Evolutionary conservation across 177 flowering plant species (phyloP), one percentile per base, ranked within the genome.

Genomic region (Telopea speciosissima): DNA sequence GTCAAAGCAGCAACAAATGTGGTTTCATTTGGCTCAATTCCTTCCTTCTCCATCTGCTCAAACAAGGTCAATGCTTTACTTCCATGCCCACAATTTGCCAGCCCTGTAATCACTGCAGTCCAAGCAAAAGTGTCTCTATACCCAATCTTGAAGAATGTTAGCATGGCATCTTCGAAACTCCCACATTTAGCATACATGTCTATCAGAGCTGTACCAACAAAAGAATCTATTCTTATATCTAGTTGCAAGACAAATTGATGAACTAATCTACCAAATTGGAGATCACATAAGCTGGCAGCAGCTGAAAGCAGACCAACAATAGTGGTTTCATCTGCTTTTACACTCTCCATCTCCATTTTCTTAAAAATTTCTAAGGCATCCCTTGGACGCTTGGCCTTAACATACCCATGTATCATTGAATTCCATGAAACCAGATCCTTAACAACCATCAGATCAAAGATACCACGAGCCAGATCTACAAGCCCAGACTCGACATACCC

Each of bases 171-270:
- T 59, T 77, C 78, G 56, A 77, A n/a, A 67, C 72, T 72, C 59
- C 84, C 84, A 69, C 84, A 79, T 62, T 79, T 79, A 0, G 72
- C 70, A 70, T 75, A 77, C 84, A 77, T 79, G 56, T 79, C 73
- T 59, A 79, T 63, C 31, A 77, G 65, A 36, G 81, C 79, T 59
- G 82, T 79, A 64, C 69, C 76, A 11, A 77, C 70, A 62, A 77
- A 73, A 19, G 54, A 40, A 65, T 79, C 82, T 42, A 54, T 59
- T 24, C 28, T 71, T 61, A 75, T 69, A 44, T 74, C 74, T 64
- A 65, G 72, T 42, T 24, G 62, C 52, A 65, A 56, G 40, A 73
- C 67, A 11, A 66, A 67, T 11, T 24, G 56, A 66, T 76, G 79
- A 68, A 71, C 58, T 19, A 42, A 28, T 23, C 74, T 70, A 24